Evolutionary conservation across 495 filamentous ascomycete species (phyloP).

Genomic region (Gamarada debralockiae): DNA sequence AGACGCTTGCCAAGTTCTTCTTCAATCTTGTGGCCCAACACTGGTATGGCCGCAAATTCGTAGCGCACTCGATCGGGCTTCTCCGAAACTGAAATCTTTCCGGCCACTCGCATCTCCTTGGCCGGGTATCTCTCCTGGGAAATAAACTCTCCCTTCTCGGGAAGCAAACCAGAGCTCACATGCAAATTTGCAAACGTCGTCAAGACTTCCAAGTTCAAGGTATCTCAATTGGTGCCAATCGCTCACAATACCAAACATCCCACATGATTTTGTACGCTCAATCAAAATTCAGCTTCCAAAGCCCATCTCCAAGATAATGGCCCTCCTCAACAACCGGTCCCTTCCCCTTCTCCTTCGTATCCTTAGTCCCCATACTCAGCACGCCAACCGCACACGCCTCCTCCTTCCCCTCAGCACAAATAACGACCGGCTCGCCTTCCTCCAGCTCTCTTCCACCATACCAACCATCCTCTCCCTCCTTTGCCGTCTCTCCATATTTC

Average conservation of each 20-base stretch:
- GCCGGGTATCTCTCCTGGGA: too few relatives aligned
- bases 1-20: too few relatives aligned
- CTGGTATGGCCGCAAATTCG: too few relatives aligned
- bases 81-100: too few relatives aligned
- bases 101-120: too few relatives aligned
- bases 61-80: too few relatives aligned
- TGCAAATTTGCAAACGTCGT: too few relatives aligned
- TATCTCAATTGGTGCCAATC: background rate
- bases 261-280: constrained; percentile 33
- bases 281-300: constrained; percentile 64
- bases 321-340: constrained; percentile 88
- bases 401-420: constrained; percentile 91
- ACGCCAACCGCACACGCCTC: constrained; percentile 85
- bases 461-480: constrained; percentile 37
- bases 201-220: background rate
- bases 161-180: too few relatives aligned
- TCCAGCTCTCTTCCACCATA: constrained; percentile 49
- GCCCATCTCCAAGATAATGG: constrained; percentile 91
- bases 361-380: constrained; percentile 82
- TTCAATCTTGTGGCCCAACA: too few relatives aligned
- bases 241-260: background rate
- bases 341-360: constrained; percentile 90
- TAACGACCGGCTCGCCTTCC: constrained; percentile 76
- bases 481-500: constrained; percentile 31
- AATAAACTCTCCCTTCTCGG: too few relatives aligned